These are phyloP conservation scores for Cinnamomum micranthum DNA, from an alignment of 164 flowering plant genomes.

Conservation along the genomic window DNA sequence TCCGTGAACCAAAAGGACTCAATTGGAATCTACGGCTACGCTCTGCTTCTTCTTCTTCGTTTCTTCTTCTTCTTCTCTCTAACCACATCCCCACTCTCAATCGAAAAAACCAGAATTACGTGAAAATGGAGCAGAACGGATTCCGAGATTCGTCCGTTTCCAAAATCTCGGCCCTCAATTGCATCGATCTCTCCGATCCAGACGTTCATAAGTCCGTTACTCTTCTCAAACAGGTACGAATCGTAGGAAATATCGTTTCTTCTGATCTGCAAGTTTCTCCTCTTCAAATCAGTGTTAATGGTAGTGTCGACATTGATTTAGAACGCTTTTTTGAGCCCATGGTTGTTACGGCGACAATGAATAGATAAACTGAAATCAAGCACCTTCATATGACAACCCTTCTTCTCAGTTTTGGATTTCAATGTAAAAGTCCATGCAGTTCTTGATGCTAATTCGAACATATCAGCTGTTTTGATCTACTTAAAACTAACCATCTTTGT, in stretches of 20 bases:
- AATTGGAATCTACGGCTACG: too few species aligned
- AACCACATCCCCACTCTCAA: background rate
- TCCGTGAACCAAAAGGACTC: too few species aligned
- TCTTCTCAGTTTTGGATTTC: background rate
- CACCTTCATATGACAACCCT: background rate
- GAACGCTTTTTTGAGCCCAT: too few species aligned
- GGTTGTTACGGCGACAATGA: background rate
- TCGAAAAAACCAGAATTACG: background rate
- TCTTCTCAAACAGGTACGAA: slow-evolving; percentile 65
- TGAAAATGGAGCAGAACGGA: background rate
- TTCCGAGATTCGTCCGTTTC: slow-evolving; percentile 9
- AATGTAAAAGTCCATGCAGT: background rate
- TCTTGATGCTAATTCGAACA: too few species aligned
- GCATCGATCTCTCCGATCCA: slow-evolving; percentile 70
- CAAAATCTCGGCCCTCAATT: slow-evolving; percentile 48
- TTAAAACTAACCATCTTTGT: too few species aligned
- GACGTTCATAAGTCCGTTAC: slow-evolving; percentile 52
- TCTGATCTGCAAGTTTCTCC: background rate
- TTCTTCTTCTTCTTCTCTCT: too few species aligned
- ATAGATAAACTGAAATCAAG: too few species aligned
- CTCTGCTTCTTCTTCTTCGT: too few species aligned
- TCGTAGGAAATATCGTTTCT: background rate
- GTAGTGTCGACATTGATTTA: background rate
- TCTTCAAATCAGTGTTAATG: too few species aligned
- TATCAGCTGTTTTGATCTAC: too few species aligned